Percentiles rank a stretch among this genome's conserved stretches.
phyloP scores from a whole-genome alignment of 768 basidiomycete genomes.

The Sarcodon sp. region DNA sequence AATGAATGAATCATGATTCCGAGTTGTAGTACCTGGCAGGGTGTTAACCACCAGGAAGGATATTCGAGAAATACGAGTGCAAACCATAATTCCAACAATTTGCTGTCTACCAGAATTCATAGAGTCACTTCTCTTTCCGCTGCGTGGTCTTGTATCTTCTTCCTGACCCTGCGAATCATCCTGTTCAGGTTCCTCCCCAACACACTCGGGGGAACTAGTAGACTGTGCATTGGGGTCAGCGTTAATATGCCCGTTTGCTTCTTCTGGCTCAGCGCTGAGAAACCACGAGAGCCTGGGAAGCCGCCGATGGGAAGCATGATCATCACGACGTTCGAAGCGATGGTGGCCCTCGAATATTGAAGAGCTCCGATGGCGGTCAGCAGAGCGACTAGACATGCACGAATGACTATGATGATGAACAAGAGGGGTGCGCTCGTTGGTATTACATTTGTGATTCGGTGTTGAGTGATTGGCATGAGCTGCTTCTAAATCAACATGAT shows the following conservation, averaged over 20 bases:
- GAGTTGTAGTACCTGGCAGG: slow-evolving; percentile 58
- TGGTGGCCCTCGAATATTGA: slow-evolving; percentile 22
- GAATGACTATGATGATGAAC: background rate
- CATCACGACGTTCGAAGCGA: slow-evolving; percentile 16
- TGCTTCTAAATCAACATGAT: background rate
- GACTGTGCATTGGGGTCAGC: background rate
- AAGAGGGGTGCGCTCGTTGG: background rate
- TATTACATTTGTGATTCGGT: background rate
- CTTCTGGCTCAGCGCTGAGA: background rate
- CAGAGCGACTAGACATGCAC: background rate
- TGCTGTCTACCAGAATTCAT: slow-evolving; percentile 39
- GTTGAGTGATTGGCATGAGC: background rate
- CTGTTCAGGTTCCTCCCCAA: background rate
- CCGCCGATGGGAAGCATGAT: slow-evolving; percentile 14
- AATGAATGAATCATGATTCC: slow-evolving; percentile 82
- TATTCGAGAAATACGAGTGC: slow-evolving; percentile 10
- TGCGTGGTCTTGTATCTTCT: slow-evolving; percentile 12
- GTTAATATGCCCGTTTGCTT: slow-evolving; percentile 1
- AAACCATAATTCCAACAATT: slow-evolving; percentile 62
- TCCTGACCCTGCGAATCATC: slow-evolving; percentile 1
- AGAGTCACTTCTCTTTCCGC: no score
- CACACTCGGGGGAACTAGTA: no score
- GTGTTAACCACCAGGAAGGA: background rate
- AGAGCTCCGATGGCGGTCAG: background rate
- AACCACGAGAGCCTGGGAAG: slow-evolving; percentile 2